Percentiles rank a stretch among this genome's conserved stretches.
Evolutionary conservation across 1,284 basidiomycete species (phyloP).

Genomic region (Jaminaea rosea): DNA sequence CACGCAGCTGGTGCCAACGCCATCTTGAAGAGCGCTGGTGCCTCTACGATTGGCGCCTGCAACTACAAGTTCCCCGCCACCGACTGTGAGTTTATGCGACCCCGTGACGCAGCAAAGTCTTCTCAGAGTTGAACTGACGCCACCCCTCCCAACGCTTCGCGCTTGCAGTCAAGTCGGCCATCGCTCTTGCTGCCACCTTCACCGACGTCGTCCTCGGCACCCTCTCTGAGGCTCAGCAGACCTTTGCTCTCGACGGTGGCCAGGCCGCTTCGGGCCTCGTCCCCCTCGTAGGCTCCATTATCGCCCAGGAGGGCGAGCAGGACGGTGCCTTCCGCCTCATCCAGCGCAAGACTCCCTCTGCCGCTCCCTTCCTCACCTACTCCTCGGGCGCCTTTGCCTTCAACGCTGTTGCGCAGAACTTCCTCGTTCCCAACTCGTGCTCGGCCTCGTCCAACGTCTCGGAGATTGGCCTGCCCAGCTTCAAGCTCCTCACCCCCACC

Average conservation of each 20-base stretch:
- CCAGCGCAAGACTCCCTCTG: slow-evolving; percentile 14
- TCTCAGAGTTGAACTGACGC: no score
- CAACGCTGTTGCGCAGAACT: slow-evolving; percentile 11
- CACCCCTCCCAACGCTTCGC: no score
- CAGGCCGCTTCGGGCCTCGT: slow-evolving; percentile 12
- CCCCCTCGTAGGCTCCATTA: slow-evolving; percentile 11
- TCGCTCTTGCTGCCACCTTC: slow-evolving; percentile 14
- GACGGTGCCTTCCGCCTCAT: slow-evolving; percentile 14
- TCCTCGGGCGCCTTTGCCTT: slow-evolving; percentile 12
- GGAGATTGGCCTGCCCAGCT: slow-evolving; percentile 7
- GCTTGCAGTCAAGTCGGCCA: slow-evolving; percentile 15
- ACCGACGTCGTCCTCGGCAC: slow-evolving; percentile 16
- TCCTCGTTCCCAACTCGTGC: slow-evolving; percentile 16
- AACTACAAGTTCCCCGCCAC: slow-evolving; percentile 14
- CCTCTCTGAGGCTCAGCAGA: slow-evolving; percentile 11
- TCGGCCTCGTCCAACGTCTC: slow-evolving; percentile 4
- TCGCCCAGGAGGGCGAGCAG: slow-evolving; percentile 16
- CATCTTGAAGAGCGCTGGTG: slow-evolving; percentile 12
- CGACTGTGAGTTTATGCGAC: no score
- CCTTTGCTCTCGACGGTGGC: slow-evolving; percentile 14
- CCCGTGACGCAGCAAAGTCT: no score
- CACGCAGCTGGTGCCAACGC: slow-evolving; percentile 18
- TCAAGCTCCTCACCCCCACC: slow-evolving; percentile 3
- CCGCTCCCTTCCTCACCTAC: slow-evolving; percentile 15
- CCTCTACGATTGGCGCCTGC: slow-evolving; percentile 12